Evolutionary conservation across 352 stramenopile species (phyloP), one percentile per base, ranked within the genome.

Genomic region (Pythium sp.): DNA sequence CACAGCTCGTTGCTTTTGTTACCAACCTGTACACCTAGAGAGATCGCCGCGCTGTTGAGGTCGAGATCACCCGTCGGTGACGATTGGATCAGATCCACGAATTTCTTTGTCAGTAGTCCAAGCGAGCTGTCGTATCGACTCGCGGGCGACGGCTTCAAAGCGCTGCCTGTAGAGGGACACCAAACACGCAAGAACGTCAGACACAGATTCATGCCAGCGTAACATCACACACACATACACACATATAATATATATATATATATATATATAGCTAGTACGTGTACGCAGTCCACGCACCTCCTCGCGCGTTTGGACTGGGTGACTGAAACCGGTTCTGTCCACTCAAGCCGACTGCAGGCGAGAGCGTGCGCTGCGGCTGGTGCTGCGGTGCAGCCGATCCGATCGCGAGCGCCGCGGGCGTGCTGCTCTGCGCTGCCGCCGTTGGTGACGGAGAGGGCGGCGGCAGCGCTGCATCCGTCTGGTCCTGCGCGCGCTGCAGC

Each of bases 81-180:
- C 55, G 79, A 89, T 74, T 98, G 87, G 53, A 99, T 96, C 53
- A 99, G 80, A 46, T 97, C 87, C 26, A 99, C 93, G 78, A 99
- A 99, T 68, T 98, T 98, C 70, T 98, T 98, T 2, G 97, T 99
- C 34, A 99, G 79, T 38, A 98, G 60, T 4, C 96, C 96, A 15
- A 99, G 82, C 5, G 95, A 98, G 58, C 91, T 98, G 81, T 99
- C 96, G 71, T 98, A 99, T 76, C 97, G 82, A 34, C 88, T 95
- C 5, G 80, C 89, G 26, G 87, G 81, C 28, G 89, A 93, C 30
- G 81, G 81, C 68, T 91, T 92, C 5, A 76, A 71, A 6, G 66
- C 66, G 56, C 71, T 79, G 2, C 66, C 62, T 26, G 68, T 66
- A 69, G 18, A 32, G 4, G 15, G 20, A 15, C 32, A 24, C 26